These are phyloP conservation scores for Alternaria gansuensis DNA, from an alignment of 2,329 filamentous ascomycete genomes.

Conservation along the genomic window DNA sequence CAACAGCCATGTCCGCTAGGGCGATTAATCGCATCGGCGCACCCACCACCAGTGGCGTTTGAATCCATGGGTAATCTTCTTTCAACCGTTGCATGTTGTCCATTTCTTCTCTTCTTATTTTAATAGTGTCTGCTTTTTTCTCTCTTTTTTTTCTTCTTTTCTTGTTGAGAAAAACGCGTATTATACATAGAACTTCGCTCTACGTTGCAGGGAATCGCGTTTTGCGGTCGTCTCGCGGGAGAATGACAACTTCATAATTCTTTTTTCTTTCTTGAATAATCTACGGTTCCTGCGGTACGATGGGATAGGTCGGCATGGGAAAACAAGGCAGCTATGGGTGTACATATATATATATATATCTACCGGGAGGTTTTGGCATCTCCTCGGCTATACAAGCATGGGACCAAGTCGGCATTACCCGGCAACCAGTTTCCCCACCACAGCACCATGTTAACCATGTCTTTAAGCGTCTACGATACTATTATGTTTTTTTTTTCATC, in stretches of 20 bases:
- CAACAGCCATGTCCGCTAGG: slow-evolving; percentile 64
- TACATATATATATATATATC: neutral
- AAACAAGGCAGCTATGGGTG: neutral
- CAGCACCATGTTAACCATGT: neutral
- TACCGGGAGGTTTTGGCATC: neutral
- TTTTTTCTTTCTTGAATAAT: neutral
- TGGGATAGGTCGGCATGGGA: neutral
- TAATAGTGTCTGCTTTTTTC: neutral
- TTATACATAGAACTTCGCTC: neutral
- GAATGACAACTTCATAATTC: neutral
- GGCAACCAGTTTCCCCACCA: neutral
- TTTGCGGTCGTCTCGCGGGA: neutral
- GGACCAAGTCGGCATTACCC: neutral
- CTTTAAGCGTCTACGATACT: neutral
- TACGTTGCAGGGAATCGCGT: neutral
- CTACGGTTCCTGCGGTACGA: neutral
- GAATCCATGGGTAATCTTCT: slow-evolving; percentile 66
- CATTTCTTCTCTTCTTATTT: slow-evolving; percentile 5
- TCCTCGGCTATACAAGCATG: slow-evolving; percentile 6
- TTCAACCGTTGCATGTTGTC: slow-evolving; percentile 33
- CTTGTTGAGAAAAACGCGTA: neutral
- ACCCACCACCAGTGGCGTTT: slow-evolving; percentile 65
- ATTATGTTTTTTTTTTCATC: neutral
- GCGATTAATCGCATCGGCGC: slow-evolving; percentile 76
- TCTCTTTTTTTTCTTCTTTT: too few species aligned